These are phyloP conservation scores for Kluyveromyces dobzhanskii DNA, from an alignment of 805 yeast genomes.

Conservation along the genomic window DNA sequence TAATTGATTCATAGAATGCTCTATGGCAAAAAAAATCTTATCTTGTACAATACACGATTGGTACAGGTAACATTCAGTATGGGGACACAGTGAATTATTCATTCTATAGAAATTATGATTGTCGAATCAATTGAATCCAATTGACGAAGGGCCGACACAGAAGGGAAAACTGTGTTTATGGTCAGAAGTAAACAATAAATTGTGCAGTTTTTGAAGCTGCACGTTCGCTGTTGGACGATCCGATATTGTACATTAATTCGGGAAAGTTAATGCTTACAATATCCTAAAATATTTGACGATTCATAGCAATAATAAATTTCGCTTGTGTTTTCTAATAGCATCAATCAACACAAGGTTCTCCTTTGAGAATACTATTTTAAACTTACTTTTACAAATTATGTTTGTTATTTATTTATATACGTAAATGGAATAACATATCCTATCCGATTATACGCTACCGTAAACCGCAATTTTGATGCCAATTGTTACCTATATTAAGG, in stretches of 20 bases:
- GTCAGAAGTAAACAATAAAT: neutral
- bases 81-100: too few relatives aligned
- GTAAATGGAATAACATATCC: neutral
- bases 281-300: conserved; percentile 25
- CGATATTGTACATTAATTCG: conserved; percentile 1
- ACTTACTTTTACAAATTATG: neutral
- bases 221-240: too few relatives aligned
- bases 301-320: neutral
- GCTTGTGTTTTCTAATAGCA: neutral
- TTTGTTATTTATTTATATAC: neutral
- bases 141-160: neutral
- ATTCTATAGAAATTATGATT: too few relatives aligned
- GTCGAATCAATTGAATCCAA: too few relatives aligned
- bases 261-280: conserved; percentile 28
- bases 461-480: too few relatives aligned
- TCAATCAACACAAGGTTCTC: too few relatives aligned
- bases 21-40: too few relatives aligned
- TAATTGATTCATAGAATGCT: too few relatives aligned
- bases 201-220: neutral
- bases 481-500: too few relatives aligned
- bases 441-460: neutral
- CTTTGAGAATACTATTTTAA: too few relatives aligned
- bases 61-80: neutral
- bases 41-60: neutral
- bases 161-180: conserved; percentile 4